Percentiles rank a stretch among this genome's conserved stretches.
Conservation (phyloP, 805 yeast genomes). For the Starmerella vaccinii region DNA sequence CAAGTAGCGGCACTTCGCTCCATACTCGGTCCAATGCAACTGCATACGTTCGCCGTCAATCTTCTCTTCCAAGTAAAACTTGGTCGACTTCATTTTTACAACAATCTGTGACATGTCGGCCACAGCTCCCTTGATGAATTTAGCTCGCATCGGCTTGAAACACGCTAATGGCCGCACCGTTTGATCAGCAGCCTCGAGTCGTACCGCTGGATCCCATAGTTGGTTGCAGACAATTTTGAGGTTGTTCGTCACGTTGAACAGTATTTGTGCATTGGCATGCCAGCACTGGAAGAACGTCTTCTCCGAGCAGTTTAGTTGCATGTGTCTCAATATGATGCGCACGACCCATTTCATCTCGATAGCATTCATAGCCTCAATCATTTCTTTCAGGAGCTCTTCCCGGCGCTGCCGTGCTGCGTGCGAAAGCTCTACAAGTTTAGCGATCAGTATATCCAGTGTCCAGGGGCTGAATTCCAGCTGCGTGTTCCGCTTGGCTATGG, state of each 20-base stretch:
- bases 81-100: background rate
- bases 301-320: conserved; percentile 48
- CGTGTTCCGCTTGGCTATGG: conserved; percentile 42
- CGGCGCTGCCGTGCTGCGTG: conserved; percentile 33
- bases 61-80: conserved; percentile 74
- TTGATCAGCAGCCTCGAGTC: conserved; percentile 37
- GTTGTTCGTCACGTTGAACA: conserved; percentile 56
- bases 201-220: conserved; percentile 40
- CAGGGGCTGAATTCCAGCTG: conserved; percentile 32
- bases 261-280: conserved; percentile 69
- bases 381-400: conserved; percentile 38
- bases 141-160: conserved; percentile 70
- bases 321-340: conserved; percentile 47
- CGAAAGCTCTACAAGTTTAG: conserved; percentile 38
- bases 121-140: conserved; percentile 43
- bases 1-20: conserved; percentile 3
- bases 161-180: conserved; percentile 41
- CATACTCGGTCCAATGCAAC: conserved; percentile 44
- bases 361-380: conserved; percentile 45
- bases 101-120: conserved; percentile 41
- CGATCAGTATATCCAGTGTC: conserved; percentile 43
- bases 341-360: conserved; percentile 60
- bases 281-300: conserved; percentile 46
- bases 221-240: conserved; percentile 50
- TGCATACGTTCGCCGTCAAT: conserved; percentile 88